These are phyloP conservation scores for Ophiobolus disseminans DNA, from an alignment of 2,329 filamentous ascomycete species.

Conservation along the genomic window DNA sequence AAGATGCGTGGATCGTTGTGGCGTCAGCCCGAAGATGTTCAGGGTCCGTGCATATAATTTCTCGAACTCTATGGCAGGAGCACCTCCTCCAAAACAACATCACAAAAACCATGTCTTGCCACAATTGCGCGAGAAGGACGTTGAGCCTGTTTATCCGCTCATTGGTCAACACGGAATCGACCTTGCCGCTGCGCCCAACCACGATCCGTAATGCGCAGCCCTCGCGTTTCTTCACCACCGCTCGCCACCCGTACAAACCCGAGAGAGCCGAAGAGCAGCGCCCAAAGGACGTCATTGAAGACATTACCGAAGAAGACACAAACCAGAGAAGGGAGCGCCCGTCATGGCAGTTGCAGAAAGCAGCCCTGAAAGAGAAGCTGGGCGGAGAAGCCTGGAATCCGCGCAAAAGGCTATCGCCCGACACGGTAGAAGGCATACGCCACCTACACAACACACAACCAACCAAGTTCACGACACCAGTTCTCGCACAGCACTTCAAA, in stretches of 20 bases:
- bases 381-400: slow-evolving; percentile 78
- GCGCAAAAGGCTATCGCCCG: slow-evolving; percentile 85
- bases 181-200: slow-evolving; percentile 8
- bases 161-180: slow-evolving; percentile 9
- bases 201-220: slow-evolving; percentile 7
- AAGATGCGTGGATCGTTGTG: background rate
- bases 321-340: slow-evolving; percentile 44
- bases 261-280: background rate
- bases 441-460: slow-evolving; percentile 81
- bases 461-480: slow-evolving; percentile 74
- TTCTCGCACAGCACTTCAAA: slow-evolving; percentile 79
- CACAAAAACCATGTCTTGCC: slow-evolving; percentile 36
- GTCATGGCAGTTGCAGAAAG: slow-evolving; percentile 78
- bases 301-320: slow-evolving; percentile 8
- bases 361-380: slow-evolving; percentile 78
- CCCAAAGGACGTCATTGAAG: slow-evolving; percentile 3
- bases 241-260: slow-evolving; percentile 7
- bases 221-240: slow-evolving; percentile 23
- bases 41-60: slow-evolving; percentile 23
- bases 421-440: slow-evolving; percentile 88
- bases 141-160: slow-evolving; percentile 33
- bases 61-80: slow-evolving; percentile 9
- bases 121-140: slow-evolving; percentile 30
- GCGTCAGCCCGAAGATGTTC: no score
- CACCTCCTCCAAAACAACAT: slow-evolving; percentile 1